Evolutionary conservation across 2,329 filamentous ascomycete species (phyloP).

Genomic region (Phoma herbarum): DNA sequence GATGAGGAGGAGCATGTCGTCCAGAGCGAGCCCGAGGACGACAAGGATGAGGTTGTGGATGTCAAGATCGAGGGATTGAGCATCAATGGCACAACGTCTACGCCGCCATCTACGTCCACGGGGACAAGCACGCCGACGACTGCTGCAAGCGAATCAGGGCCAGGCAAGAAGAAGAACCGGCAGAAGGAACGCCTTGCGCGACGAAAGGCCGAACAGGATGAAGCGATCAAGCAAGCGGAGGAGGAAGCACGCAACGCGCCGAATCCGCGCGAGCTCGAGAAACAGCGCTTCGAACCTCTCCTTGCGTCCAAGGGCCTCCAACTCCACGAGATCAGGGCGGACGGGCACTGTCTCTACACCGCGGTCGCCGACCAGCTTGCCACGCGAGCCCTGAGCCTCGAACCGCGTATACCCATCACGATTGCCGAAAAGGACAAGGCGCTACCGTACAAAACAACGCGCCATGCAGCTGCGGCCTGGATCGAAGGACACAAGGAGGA

Average conservation of each 20-base stretch:
- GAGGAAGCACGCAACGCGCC: conserved; percentile 69
- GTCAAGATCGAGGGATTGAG: conserved; percentile 15
- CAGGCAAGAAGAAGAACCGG: conserved; percentile 75
- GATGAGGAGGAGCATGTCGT: conserved; percentile 27
- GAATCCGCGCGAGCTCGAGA: conserved; percentile 51
- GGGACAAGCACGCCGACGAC: conserved; percentile 1
- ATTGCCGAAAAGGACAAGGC: conserved; percentile 26
- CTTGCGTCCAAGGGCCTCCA: conserved; percentile 71
- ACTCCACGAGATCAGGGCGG: conserved; percentile 83
- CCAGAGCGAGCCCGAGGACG: conserved; percentile 10
- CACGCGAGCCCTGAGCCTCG: conserved; percentile 49
- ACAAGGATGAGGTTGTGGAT: background rate
- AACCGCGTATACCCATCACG: conserved; percentile 47
- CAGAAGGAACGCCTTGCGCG: conserved; percentile 91
- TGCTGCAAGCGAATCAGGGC: conserved; percentile 9
- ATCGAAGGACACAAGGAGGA: conserved; percentile 78
- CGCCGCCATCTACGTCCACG: background rate
- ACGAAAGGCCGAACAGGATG: conserved; percentile 84
- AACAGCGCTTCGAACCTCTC: conserved; percentile 70
- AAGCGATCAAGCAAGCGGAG: conserved; percentile 71
- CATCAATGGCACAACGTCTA: conserved; percentile 8
- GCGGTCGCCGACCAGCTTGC: conserved; percentile 86
- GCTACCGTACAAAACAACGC: conserved; percentile 69
- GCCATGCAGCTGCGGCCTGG: conserved; percentile 77
- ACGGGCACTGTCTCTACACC: conserved; percentile 95